These are phyloP conservation scores for Globisporangium ultimum DNA, from an alignment of 352 stramenopile species.

Conservation along the genomic window DNA sequence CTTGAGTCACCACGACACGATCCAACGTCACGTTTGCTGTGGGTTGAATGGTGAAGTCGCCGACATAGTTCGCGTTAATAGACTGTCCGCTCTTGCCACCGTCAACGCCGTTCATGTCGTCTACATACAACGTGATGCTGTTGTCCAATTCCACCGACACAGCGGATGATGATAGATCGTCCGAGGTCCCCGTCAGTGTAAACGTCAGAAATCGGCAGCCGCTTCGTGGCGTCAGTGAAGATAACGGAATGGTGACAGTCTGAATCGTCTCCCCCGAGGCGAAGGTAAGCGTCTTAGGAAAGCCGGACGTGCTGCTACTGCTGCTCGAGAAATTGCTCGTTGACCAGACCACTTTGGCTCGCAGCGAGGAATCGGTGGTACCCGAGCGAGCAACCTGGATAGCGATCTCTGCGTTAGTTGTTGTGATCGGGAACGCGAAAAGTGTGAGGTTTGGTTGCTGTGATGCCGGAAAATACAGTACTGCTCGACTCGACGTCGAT, in stretches of 20 bases:
- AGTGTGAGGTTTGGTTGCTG: constrained; percentile 13
- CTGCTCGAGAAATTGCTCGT: constrained; percentile 28
- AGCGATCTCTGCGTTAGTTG: constrained; percentile 13
- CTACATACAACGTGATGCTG: constrained; percentile 38
- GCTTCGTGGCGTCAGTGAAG: constrained; percentile 21
- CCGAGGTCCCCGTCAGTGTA: constrained; percentile 21
- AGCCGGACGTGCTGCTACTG: constrained; percentile 2
- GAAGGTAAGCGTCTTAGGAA: constrained; percentile 22
- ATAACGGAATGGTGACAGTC: constrained; percentile 21
- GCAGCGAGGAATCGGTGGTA: constrained; percentile 12
- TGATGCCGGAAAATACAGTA: constrained; percentile 45
- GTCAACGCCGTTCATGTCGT: constrained; percentile 40
- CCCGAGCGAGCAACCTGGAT: constrained; percentile 35
- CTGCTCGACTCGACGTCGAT: constrained; percentile 3
- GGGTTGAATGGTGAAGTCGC: constrained; percentile 11
- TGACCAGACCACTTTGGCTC: constrained; percentile 21
- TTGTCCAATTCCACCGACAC: constrained; percentile 30
- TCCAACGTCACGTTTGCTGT: constrained; percentile 28
- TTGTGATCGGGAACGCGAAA: constrained; percentile 16
- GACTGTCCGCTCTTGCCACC: constrained; percentile 10
- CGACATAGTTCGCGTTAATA: constrained; percentile 21
- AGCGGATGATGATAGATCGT: constrained; percentile 9
- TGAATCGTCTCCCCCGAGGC: constrained; percentile 17
- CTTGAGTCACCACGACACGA: constrained; percentile 25
- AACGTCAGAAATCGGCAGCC: constrained; percentile 40